Conservation (phyloP, 495 filamentous ascomycete genomes). For the Aspergillus ellipticus region DNA sequence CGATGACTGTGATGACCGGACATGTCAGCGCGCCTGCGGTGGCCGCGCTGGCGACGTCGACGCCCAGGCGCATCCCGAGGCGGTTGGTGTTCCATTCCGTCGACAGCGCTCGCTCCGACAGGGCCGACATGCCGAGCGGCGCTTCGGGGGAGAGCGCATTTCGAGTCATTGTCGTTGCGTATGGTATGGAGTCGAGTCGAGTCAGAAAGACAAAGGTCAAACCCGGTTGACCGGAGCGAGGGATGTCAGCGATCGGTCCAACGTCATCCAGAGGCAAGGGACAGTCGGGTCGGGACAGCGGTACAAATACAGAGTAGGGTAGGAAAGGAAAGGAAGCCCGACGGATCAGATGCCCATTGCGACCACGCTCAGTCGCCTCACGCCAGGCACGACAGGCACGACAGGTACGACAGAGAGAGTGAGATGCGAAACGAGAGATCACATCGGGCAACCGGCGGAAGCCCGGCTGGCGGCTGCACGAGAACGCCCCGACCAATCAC, state of each 20-base stretch:
- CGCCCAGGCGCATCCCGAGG: constrained; percentile 61
- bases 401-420: background rate
- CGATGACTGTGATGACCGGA: constrained; percentile 86
- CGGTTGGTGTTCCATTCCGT: constrained; percentile 76
- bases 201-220: background rate
- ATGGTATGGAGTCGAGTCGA: background rate
- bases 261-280: background rate
- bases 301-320: constrained; percentile 5
- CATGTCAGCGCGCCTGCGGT: constrained; percentile 79
- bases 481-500: constrained; percentile 26
- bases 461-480: constrained; percentile 18
- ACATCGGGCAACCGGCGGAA: constrained; percentile 8
- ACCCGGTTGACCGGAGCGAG: constrained; percentile 11
- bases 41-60: constrained; percentile 71
- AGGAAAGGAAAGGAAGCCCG: constrained; percentile 13
- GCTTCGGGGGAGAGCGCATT: constrained; percentile 31
- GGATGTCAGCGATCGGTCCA: background rate
- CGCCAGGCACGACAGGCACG: background rate
- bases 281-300: background rate
- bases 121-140: constrained; percentile 24
- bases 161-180: constrained; percentile 27
- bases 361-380: background rate
- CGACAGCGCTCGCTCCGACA: constrained; percentile 21
- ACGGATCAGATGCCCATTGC: background rate
- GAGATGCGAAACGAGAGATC: constrained; percentile 17